These are phyloP conservation scores for Aspergillus novoparasiticus DNA, from an alignment of 2,329 filamentous ascomycete species.

Conservation along the genomic window DNA sequence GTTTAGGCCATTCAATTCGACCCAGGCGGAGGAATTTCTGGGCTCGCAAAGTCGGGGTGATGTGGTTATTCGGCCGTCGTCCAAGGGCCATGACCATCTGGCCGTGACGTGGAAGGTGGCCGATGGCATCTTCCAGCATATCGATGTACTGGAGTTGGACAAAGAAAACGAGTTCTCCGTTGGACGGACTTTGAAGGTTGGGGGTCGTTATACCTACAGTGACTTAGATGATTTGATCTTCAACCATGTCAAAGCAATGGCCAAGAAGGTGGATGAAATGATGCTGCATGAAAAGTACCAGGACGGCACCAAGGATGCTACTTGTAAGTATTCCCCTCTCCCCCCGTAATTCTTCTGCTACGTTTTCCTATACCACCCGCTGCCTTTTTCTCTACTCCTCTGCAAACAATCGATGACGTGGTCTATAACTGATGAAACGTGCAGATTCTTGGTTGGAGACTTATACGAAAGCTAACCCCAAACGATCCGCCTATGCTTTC, in stretches of 20 bases:
- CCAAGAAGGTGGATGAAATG: constrained; percentile 95
- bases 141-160: constrained; percentile 93
- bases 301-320: constrained; percentile 74
- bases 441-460: constrained; percentile 93
- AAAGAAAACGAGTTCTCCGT: constrained; percentile 97
- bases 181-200: constrained; percentile 80
- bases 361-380: too few species aligned
- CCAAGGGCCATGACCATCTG: constrained; percentile 91
- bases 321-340: constrained; percentile 64
- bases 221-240: constrained; percentile 98
- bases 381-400: too few species aligned
- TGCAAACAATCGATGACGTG: background rate
- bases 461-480: constrained; percentile 94
- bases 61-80: constrained; percentile 91
- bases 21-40: constrained; percentile 90
- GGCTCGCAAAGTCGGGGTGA: constrained; percentile 84
- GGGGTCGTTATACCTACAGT: constrained; percentile 85
- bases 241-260: constrained; percentile 96
- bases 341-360: background rate
- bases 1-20: constrained; percentile 89
- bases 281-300: constrained; percentile 95
- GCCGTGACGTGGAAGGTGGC: constrained; percentile 98
- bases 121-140: constrained; percentile 94
- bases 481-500: constrained; percentile 90
- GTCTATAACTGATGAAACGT: constrained; percentile 6